A percentile compares a stretch with the other conserved stretches of the same genome.
Evolutionary conservation across 1,284 basidiomycete genomes (phyloP).

Genomic region (Melampsora larici-populina): DNA sequence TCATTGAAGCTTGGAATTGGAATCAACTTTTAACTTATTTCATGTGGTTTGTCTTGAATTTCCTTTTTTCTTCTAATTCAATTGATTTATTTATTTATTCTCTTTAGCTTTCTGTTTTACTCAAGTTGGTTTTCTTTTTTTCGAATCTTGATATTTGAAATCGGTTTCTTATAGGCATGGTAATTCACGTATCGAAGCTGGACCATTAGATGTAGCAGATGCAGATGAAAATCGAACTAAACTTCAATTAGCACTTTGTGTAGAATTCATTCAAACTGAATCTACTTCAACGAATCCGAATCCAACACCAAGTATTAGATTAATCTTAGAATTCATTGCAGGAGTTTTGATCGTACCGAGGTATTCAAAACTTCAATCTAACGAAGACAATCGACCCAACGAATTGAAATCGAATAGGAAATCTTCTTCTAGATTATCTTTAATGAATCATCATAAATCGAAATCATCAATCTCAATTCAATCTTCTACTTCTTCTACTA

Average conservation of each 20-base stretch:
- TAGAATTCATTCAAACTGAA: background rate
- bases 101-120: background rate
- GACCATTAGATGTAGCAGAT: slow-evolving; percentile 27
- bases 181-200: slow-evolving; percentile 29
- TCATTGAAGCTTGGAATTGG: slow-evolving; percentile 38
- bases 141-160: background rate
- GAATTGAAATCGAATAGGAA: background rate
- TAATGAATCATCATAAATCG: background rate
- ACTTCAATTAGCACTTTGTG: background rate
- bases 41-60: slow-evolving; percentile 22
- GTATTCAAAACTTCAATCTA: background rate
- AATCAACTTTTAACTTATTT: slow-evolving; percentile 29
- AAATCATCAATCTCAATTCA: background rate
- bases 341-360: background rate
- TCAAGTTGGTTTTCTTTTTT: slow-evolving; percentile 8
- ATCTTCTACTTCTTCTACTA: background rate
- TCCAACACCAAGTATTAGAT: background rate
- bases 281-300: background rate
- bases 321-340: slow-evolving; percentile 28
- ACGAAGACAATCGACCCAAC: background rate
- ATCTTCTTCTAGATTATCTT: background rate
- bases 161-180: slow-evolving; percentile 19
- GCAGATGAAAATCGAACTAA: slow-evolving; percentile 13
- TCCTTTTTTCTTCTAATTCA: background rate
- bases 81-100: background rate